Percentiles rank a stretch among this genome's conserved stretches.
These are phyloP conservation scores for Puccinia sorghi DNA, from an alignment of 1,284 basidiomycete species.

Conservation along the genomic window DNA sequence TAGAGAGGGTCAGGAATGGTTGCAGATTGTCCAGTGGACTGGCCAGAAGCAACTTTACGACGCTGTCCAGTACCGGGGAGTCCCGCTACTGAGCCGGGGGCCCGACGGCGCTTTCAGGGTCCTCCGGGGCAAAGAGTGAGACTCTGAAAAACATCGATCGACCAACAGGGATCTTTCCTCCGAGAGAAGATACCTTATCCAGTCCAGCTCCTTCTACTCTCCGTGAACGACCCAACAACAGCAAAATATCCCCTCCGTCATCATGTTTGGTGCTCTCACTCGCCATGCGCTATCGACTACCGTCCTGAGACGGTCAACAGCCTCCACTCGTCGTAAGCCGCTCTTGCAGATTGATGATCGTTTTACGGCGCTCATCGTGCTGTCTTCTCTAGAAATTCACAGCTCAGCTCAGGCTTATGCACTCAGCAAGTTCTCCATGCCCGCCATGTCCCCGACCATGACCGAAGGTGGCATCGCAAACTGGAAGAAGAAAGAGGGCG, in stretches of 20 bases:
- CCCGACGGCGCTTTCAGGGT: background rate
- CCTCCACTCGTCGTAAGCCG: slow-evolving; percentile 20
- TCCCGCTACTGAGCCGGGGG: background rate
- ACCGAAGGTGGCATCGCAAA: slow-evolving; percentile 95
- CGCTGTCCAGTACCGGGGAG: background rate
- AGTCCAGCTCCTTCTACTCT: background rate
- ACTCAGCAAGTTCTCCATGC: slow-evolving; percentile 90
- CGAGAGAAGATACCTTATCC: background rate
- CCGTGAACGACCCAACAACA: background rate
- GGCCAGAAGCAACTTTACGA: slow-evolving; percentile 11
- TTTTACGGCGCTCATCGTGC: background rate
- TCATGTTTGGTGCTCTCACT: slow-evolving; percentile 11
- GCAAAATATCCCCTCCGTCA: background rate
- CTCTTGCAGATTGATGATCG: background rate
- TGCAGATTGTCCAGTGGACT: background rate
- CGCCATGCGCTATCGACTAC: slow-evolving; percentile 16
- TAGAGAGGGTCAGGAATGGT: background rate
- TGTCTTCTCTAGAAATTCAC: slow-evolving; percentile 69
- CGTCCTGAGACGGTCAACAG: slow-evolving; percentile 8
- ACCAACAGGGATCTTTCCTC: background rate
- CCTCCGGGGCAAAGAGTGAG: background rate
- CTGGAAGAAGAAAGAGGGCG: slow-evolving; percentile 98
- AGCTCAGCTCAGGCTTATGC: slow-evolving; percentile 74
- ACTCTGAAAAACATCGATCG: background rate
- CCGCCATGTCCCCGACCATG: slow-evolving; percentile 99